Evolutionary conservation across 768 basidiomycete species (phyloP).

Genomic region (Lactarius tabidus): DNA sequence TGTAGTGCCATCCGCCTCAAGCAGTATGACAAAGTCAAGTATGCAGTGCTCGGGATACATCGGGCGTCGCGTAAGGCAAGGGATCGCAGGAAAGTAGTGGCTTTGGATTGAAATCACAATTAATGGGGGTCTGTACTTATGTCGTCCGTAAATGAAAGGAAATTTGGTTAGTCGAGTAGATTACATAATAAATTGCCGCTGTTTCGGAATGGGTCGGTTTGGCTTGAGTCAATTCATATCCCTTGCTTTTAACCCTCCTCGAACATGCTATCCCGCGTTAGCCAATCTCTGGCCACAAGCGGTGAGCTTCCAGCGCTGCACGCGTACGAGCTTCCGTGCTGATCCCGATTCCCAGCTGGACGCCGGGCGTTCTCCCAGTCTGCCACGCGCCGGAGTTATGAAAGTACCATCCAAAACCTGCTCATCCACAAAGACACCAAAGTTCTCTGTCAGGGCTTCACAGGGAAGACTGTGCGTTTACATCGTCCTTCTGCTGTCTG

Average conservation of each 20-base stretch:
- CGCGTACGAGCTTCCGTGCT: neutral
- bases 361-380: conserved; percentile 82
- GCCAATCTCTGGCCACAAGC: conserved; percentile 49
- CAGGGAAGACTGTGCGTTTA: conserved; percentile 80
- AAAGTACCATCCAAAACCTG: conserved; percentile 87
- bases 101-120: conserved; percentile 36
- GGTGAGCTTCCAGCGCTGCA: conserved; percentile 37
- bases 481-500: conserved; percentile 27
- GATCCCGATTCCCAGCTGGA: conserved; percentile 42
- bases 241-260: conserved; percentile 14
- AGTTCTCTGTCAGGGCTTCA: conserved; percentile 87
- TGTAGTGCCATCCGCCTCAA: conserved; percentile 58
- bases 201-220: neutral
- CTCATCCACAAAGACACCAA: conserved; percentile 92
- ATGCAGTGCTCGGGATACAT: conserved; percentile 65
- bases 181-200: conserved; percentile 15
- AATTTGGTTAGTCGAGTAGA: neutral
- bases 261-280: conserved; percentile 58
- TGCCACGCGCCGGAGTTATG: conserved; percentile 70
- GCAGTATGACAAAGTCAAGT: conserved; percentile 79
- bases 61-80: conserved; percentile 71
- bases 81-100: conserved; percentile 49
- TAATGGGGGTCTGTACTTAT: conserved; percentile 24
- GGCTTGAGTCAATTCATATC: neutral
- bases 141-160: conserved; percentile 1